Base-by-base conservation (phyloP, 1,284 basidiomycete genomes). In the Boletus mariae region DNA sequence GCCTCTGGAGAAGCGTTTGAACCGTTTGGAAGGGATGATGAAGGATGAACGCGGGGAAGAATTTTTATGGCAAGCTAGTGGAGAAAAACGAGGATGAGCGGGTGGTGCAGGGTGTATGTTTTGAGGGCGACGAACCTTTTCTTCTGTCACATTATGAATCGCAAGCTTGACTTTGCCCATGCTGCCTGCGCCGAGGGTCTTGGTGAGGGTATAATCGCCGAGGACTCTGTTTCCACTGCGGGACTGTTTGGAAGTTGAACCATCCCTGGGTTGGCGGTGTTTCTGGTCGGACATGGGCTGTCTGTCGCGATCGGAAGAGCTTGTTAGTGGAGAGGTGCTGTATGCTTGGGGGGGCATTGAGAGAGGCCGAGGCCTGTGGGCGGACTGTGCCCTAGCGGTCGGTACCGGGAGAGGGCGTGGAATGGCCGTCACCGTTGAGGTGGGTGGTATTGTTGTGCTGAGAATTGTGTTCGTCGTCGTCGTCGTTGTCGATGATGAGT, bases 161-260 rank as follows among this genome's bases (percentile, higher is more conserved):
- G 93, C 96, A 17, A 98, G 83, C 78, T 98, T 99, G 66, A 99
- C 97, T 70, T 98, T 98, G 61, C 96, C 97, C 95, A 99, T 99
- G 71, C 92, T 95, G 37, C 97, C 96, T 38, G 94, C 94, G 47
- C 97, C 96, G 34, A 99, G 80, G 3, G 96, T 98, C 80, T 98
- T 98, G 64, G 92, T 92, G 58, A 99, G 82, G 57, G 92, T 92
- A 76, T 98, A 99, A 70, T 98, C 94, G 40, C 96, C 95, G 12
- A 99, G 77, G 61, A 87, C 80, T 66, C 83, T 76, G 65, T 82
- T 83, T 44, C 80, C 75, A 56, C 77, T 74, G 66, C 60, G 69
- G 47, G 65, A 70, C 62, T 68, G 65, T 57, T 63, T 65, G 61
- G 59, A 66, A 23, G 59, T 59, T 43, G 60, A 60, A 54, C 57